phyloP scores from a whole-genome alignment of 1,284 basidiomycete species.

The Ganoderma meredithae region DNA sequence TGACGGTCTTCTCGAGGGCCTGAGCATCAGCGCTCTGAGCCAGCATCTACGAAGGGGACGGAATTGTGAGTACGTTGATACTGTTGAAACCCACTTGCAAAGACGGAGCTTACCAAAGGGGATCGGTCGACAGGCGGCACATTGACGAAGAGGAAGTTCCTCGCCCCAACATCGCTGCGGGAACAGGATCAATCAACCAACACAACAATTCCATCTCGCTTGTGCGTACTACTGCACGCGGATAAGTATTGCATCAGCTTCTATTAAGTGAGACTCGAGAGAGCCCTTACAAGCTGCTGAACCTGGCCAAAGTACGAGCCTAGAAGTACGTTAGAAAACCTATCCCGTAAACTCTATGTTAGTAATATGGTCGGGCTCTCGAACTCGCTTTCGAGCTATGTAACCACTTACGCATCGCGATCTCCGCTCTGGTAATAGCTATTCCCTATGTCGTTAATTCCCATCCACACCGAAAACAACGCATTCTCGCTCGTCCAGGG shows the following conservation, averaged over 20 bases:
- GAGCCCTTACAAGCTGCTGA: slow-evolving; percentile 57
- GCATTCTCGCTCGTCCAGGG: slow-evolving; percentile 61
- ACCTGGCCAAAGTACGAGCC: slow-evolving; percentile 61
- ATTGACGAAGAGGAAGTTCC: slow-evolving; percentile 67
- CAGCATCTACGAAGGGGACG: slow-evolving; percentile 51
- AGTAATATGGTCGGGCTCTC: neutral
- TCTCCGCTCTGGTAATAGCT: slow-evolving; percentile 55
- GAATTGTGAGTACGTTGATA: neutral
- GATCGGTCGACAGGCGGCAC: slow-evolving; percentile 64
- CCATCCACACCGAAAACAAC: slow-evolving; percentile 67
- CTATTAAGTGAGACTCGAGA: neutral
- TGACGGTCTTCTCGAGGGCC: slow-evolving; percentile 54
- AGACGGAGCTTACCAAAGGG: slow-evolving; percentile 49
- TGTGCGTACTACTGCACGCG: slow-evolving; percentile 36
- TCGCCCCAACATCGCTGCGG: slow-evolving; percentile 52
- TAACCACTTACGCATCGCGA: slow-evolving; percentile 52
- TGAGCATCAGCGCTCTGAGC: slow-evolving; percentile 49
- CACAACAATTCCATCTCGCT: neutral
- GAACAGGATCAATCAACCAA: neutral
- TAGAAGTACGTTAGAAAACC: slow-evolving; percentile 58
- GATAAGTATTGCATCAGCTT: neutral
- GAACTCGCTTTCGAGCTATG: neutral
- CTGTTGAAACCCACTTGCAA: neutral
- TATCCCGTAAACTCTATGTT: slow-evolving; percentile 29
- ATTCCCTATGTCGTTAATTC: slow-evolving; percentile 68